Evolutionary conservation across 176 grass and related monocot species (phyloP), one percentile per base, ranked within the genome.

Genomic region (Coix lacrymajobi): DNA sequence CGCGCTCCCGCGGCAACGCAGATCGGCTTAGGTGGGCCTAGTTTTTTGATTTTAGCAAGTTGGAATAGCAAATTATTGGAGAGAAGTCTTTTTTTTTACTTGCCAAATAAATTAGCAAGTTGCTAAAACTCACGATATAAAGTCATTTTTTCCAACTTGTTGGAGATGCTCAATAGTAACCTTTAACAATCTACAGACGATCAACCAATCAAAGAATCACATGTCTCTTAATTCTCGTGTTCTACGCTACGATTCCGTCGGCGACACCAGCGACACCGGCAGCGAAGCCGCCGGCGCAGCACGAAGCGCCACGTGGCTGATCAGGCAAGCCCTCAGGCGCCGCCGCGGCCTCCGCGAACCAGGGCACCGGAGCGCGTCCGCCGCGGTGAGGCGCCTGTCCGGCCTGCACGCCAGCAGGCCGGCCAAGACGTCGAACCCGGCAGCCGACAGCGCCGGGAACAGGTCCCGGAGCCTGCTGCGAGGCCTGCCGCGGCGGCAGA

Each of bases 331-430:
- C 64, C 64, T 34, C 64, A 2, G 7, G 11, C n/a, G 8, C 30
- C 39, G 41, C 30, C 25, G 43, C 44, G 13, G 22, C 64, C 0
- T 36, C 78, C 3, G 56, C 19, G 34, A 81, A 70, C 79, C 79
- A 80, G 64, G 45, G 64, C 32, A 56, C 64, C 46, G 78, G 31
- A 80, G 64, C 4, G 78, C 78, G 4, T 69, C 45, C 32, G 45
- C 64, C 31, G 64, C 64, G 1, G 78, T 9, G 64, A 80, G 78
- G 22, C 78, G 30, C 32, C 31, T n/a, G 64, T 80, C 78, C 22
- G 78, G 78, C 45, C 78, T 24, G 65, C 78, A 80, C 7, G 45
- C 45, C 1, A 82, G 68, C 1, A 82, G 38, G 1, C 80, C 68
- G 4, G 26, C 12, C 24, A 82, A 41, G 34, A 82, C 52, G 26